These are phyloP conservation scores for Chenopodium album DNA, from an alignment of 148 eudicot genomes.

Conservation along the genomic window DNA sequence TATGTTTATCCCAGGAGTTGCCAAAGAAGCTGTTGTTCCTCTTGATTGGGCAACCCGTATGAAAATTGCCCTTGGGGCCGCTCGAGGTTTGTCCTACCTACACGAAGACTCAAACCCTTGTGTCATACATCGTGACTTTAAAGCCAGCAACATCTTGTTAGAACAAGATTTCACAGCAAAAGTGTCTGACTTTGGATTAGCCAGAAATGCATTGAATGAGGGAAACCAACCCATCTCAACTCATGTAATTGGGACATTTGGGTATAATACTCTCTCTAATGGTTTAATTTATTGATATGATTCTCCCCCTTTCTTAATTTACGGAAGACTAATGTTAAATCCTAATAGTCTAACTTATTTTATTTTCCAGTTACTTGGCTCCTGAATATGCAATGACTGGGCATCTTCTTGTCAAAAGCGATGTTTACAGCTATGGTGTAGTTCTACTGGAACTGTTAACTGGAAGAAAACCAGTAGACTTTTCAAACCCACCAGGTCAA, in stretches of 20 bases:
- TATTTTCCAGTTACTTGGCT: slow-evolving; percentile 67
- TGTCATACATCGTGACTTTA: slow-evolving; percentile 97
- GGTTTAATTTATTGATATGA: background rate
- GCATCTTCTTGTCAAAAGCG: slow-evolving; percentile 90
- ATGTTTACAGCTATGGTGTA: slow-evolving; percentile 97
- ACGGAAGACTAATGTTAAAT: background rate
- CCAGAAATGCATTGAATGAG: slow-evolving; percentile 70
- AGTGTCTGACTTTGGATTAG: slow-evolving; percentile 96
- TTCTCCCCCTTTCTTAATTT: background rate
- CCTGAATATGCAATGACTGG: slow-evolving; percentile 98
- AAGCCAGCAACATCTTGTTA: slow-evolving; percentile 91
- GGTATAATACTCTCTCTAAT: slow-evolving; percentile 45
- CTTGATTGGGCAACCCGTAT: slow-evolving; percentile 85
- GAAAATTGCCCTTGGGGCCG: slow-evolving; percentile 94
- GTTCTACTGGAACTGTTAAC: slow-evolving; percentile 96
- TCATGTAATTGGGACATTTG: slow-evolving; percentile 97
- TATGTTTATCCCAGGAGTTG: slow-evolving; percentile 42
- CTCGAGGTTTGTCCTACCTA: slow-evolving; percentile 90
- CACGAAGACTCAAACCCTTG: slow-evolving; percentile 99
- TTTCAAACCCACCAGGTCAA: slow-evolving; percentile 84
- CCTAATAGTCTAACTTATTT: background rate
- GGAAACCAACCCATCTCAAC: slow-evolving; percentile 74
- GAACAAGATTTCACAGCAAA: slow-evolving; percentile 92
- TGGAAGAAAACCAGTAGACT: slow-evolving; percentile 89
- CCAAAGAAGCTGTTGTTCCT: slow-evolving; percentile 55